A percentile compares a stretch with the other conserved stretches of the same genome.
These are phyloP conservation scores for Suillus weaverae DNA, from an alignment of 768 basidiomycete genomes.

Conservation along the genomic window DNA sequence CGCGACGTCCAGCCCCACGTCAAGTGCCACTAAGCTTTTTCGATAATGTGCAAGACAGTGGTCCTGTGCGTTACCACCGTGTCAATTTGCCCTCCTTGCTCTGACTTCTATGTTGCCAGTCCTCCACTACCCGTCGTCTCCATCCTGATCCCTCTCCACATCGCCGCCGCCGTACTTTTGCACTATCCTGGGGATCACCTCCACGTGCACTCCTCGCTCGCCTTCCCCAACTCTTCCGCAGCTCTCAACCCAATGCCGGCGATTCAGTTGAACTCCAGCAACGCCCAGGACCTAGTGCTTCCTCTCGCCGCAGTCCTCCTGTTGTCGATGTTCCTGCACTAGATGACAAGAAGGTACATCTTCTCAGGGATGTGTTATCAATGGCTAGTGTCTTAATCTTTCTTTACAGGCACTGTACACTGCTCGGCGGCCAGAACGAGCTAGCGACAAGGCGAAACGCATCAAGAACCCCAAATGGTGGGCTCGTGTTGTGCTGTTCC, in stretches of 20 bases:
- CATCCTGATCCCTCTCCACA: not conserved
- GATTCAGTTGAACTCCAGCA: not conserved
- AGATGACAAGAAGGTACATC: not conserved
- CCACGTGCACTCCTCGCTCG: not conserved
- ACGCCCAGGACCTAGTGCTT: not conserved
- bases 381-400: not conserved
- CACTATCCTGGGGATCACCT: not conserved
- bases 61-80: not conserved
- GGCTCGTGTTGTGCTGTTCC: not conserved
- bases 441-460: not conserved
- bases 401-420: not conserved
- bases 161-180: not conserved
- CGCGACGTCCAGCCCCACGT: not conserved
- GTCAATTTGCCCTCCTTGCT: not conserved
- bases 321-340: not conserved
- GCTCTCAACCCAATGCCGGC: not conserved
- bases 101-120: not conserved
- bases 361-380: not conserved
- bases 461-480: not conserved
- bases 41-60: not conserved
- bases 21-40: not conserved
- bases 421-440: not conserved
- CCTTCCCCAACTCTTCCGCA: not conserved
- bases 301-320: not conserved
- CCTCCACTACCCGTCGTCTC: not conserved